Evolutionary conservation across 768 basidiomycete genomes (phyloP).

Genomic region (Naematelia aurantialba): DNA sequence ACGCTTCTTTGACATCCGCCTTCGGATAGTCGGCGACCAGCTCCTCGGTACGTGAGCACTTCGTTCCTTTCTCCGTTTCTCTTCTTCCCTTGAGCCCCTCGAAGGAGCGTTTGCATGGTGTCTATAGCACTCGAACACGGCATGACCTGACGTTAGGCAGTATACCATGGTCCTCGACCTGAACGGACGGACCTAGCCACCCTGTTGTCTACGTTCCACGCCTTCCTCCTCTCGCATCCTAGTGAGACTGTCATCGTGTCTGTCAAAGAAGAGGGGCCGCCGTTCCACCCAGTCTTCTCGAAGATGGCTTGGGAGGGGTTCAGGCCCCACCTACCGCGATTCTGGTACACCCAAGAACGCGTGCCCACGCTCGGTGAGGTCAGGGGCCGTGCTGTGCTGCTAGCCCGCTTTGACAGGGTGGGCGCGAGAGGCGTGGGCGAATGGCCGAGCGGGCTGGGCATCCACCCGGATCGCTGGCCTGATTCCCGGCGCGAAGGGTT

Average conservation of each 20-base stretch:
- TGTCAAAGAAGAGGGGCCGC: slow-evolving; percentile 80
- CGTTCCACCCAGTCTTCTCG: slow-evolving; percentile 58
- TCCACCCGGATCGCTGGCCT: slow-evolving; percentile 84
- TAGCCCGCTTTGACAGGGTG: slow-evolving; percentile 77
- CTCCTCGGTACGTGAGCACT: slow-evolving; percentile 58
- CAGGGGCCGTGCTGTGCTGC: slow-evolving; percentile 75
- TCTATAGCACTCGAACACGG: neutral
- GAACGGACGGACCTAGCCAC: slow-evolving; percentile 65
- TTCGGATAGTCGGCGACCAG: slow-evolving; percentile 62
- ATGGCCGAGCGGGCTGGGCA: slow-evolving; percentile 60
- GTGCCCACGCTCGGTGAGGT: slow-evolving; percentile 79
- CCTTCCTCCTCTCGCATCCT: slow-evolving; percentile 63
- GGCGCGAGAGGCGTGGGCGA: slow-evolving; percentile 33
- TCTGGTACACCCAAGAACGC: slow-evolving; percentile 79
- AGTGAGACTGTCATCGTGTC: slow-evolving; percentile 79
- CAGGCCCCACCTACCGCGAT: slow-evolving; percentile 45
- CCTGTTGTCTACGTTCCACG: slow-evolving; percentile 62
- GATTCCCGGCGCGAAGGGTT: slow-evolving; percentile 71
- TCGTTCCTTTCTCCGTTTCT: no score
- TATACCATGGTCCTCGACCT: slow-evolving; percentile 76
- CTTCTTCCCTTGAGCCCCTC: neutral
- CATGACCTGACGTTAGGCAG: slow-evolving; percentile 26
- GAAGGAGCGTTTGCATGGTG: neutral
- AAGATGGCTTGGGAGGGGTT: slow-evolving; percentile 65
- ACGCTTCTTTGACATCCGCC: slow-evolving; percentile 74